Conservation (phyloP, 495 filamentous ascomycete species). For the Antarctomyces pellizariae region DNA sequence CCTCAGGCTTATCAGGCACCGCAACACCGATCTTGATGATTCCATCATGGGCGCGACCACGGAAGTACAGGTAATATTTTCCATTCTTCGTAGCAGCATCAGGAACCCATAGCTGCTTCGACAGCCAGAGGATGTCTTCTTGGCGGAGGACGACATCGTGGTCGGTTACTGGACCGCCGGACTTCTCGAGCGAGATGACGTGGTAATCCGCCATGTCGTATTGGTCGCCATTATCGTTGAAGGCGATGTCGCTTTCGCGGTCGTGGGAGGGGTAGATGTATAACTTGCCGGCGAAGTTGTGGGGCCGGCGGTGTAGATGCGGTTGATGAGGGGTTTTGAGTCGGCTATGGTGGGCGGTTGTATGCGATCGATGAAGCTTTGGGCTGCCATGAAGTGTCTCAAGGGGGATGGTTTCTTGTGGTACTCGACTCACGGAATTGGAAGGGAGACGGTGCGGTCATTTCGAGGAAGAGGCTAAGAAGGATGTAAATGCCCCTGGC, state of each 20-base stretch:
- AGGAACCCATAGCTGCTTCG: conserved; percentile 40
- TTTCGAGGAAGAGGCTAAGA: too few relatives aligned
- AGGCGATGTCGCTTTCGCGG: conserved; percentile 31
- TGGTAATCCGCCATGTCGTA: conserved; percentile 61
- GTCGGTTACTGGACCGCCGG: conserved; percentile 28
- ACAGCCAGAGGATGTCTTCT: conserved; percentile 35
- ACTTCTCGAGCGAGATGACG: conserved; percentile 27
- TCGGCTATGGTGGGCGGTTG: too few relatives aligned
- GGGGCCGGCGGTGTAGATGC: conserved; percentile 50
- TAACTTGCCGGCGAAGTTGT: conserved; percentile 34
- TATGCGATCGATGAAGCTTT: too few relatives aligned
- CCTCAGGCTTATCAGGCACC: conserved; percentile 25
- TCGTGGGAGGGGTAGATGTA: conserved; percentile 49
- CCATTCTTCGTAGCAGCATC: conserved; percentile 34
- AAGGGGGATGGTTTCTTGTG: too few relatives aligned
- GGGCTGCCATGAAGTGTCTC: too few relatives aligned
- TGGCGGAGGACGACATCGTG: conserved; percentile 30
- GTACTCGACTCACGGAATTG: too few relatives aligned
- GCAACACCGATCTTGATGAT: conserved; percentile 45
- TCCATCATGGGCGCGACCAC: conserved; percentile 30
- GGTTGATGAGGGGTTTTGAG: conserved; percentile 32
- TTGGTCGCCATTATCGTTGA: conserved; percentile 64
- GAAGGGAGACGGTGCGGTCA: too few relatives aligned
- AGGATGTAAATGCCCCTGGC: too few relatives aligned
- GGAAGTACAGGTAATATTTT: conserved; percentile 42